Evolutionary conservation across 2,329 filamentous ascomycete species (phyloP), one percentile per base, ranked within the genome.

Genomic region (Aspergillus pseudoterreus): DNA sequence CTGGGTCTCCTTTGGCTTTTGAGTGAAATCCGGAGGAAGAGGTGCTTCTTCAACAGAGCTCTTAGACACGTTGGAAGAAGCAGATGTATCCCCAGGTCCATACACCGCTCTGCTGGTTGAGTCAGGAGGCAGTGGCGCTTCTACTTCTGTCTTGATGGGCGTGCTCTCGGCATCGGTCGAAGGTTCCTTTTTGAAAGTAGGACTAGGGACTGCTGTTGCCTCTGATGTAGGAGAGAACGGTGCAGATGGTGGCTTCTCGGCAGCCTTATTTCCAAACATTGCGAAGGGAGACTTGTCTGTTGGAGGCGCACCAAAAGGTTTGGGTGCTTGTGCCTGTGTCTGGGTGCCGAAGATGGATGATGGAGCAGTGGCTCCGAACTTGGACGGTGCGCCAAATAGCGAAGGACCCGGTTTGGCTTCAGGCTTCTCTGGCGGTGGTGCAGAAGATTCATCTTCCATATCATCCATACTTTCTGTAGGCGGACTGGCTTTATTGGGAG

Each of bases 51-150:
- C 72, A 41, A 63, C 51, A 5, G 72, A 73, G 38, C 59, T 65
- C 47, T 70, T 72, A 4, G 72, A 75, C 4, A 70, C 67, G 49
- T 71, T 69, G 3, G 73, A 75, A 8, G 75, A 77, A 8, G 69
- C 72, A 4, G 75, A 76, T n/a, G 75, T 77, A 52, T 78, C 76
- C 4, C 75, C 75, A 22, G 75, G 69, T 8, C 70, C 70, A 59
- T 77, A 78, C 11, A 58, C 67, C 35, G 66, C 68, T 59, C 71
- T 76, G 53, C 73, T 78, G n/a, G 73, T 75, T 4, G 76, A 57
- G 38, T 78, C 75, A 14, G 76, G 76, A 4, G 76, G 76, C 33
- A 78, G 61, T 9, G 76, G 76, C 9, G 66, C 54, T 35, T 66
- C 59, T 9, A 46, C 44, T 12, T 46, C 38, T 12, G 52, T 50